Base-by-base conservation (phyloP, 208 protist species). In the Acanthamoeba lenticulata region DNA sequence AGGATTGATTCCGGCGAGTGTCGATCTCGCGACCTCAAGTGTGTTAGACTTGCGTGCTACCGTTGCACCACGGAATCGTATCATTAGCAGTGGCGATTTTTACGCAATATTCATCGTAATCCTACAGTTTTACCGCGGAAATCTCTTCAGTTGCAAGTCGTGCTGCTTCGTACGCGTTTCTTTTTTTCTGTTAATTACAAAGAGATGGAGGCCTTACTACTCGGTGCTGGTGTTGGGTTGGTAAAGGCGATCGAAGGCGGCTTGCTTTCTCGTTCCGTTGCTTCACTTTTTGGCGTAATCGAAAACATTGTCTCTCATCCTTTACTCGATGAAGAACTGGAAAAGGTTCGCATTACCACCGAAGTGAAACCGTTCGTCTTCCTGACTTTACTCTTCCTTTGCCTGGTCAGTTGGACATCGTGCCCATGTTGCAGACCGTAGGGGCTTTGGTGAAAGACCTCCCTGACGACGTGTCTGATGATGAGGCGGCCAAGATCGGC, bases 241-340 rank as follows among this genome's bases (percentile, higher is more conserved):
- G 83, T 67, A 1, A 60, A 90, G 45, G 83, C 83, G 24, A 90
- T 90, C 29, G 55, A 67, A 27, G 65, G 83, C n/a, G 83, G 83
- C 24, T 36, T 90, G 11, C 24, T 36, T 32, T 27, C 83, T 2
- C 40, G 83, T 6, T 90, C 83, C 19, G 83, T 90, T 4, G 24
- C 45, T 4, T 47, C 60, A 47, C 83, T 90, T 19, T 90, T 90
- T 65, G 47, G 83, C 4, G 83, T 90, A 2, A 40, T 90, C 45
- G 83, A 90, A 9, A 90, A 19, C 83, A 40, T 90, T 34, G 29
- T 65, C 45, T 60, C 45, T 15, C 83, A 90, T n/a, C 83, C 83
- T 6, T 19, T 69, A 15, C 83, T 90, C 52, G 83, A 60, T n/a
- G 55, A 67, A 5, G 83, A 90, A n/a, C 83, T 90, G 1, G 83